Percentiles rank a stretch among this genome's conserved stretches.
These are phyloP conservation scores for Trichoderma sp. DNA, from an alignment of 2,329 filamentous ascomycete species.

Conservation along the genomic window DNA sequence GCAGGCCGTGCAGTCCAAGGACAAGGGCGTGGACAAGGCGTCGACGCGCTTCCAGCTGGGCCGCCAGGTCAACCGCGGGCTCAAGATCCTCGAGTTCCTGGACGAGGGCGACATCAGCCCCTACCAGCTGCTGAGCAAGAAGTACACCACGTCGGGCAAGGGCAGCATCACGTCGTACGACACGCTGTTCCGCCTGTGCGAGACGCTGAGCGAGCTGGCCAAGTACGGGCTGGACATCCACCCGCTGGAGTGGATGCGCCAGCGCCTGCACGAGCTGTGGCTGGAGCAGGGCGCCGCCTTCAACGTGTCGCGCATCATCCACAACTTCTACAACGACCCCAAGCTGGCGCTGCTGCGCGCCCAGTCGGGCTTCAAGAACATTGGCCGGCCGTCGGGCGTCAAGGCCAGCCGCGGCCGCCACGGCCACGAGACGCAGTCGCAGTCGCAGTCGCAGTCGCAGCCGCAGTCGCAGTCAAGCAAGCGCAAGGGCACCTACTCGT, in stretches of 20 bases:
- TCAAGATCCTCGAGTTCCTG: conserved; percentile 55
- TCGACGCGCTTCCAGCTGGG: conserved; percentile 56
- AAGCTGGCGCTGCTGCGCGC: conserved; percentile 52
- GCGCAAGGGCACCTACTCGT: conserved; percentile 37
- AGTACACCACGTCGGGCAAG: conserved; percentile 47
- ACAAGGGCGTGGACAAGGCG: conserved; percentile 37
- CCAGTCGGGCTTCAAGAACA: conserved; percentile 59
- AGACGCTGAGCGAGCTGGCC: conserved; percentile 55
- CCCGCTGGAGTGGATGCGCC: conserved; percentile 59
- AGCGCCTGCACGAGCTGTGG: conserved; percentile 56
- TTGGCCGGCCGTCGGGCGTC: conserved; percentile 56
- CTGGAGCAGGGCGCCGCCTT: conserved; percentile 48
- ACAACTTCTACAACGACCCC: conserved; percentile 58
- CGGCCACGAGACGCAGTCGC: too few relatives aligned
- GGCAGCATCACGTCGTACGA: conserved; percentile 54
- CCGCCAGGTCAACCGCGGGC: conserved; percentile 58
- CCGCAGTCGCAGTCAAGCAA: too few relatives aligned
- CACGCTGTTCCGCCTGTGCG: conserved; percentile 57
- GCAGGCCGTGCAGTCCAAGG: conserved; percentile 38
- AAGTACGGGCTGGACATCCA: conserved; percentile 56
- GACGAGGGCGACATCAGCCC: conserved; percentile 55
- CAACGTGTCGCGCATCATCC: conserved; percentile 52
- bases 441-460: too few relatives aligned
- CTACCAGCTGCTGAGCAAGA: conserved; percentile 58
- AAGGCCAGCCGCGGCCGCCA: conserved; percentile 37